phyloP scores from a whole-genome alignment of 1,139 yeast species.

The Zygosaccharomyces pseudobailii region DNA sequence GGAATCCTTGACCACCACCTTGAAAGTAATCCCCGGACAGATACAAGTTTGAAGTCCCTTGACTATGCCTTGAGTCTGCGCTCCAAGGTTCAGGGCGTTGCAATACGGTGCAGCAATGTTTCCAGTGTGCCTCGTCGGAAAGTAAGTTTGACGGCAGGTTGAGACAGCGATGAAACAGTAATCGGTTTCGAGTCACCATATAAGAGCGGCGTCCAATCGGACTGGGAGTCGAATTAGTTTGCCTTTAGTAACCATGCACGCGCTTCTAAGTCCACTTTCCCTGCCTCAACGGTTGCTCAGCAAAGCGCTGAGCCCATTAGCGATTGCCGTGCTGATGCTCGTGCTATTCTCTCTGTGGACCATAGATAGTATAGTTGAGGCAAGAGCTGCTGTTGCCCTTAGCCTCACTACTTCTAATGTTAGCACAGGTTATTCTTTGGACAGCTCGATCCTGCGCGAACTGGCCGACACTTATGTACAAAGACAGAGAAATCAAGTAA shows the following conservation, averaged over 20 bases:
- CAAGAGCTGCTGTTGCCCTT: slow-evolving; percentile 1
- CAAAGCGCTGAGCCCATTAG: slow-evolving; percentile 13
- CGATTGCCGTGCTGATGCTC: slow-evolving; percentile 9
- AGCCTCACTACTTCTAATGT: not conserved
- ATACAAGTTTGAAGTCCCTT: slow-evolving; percentile 13
- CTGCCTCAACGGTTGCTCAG: slow-evolving; percentile 13
- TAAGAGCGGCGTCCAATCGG: not conserved
- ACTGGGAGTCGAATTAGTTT: not conserved
- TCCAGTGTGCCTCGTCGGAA: slow-evolving; percentile 18
- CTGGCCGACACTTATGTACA: slow-evolving; percentile 3
- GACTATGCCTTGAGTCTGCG: not conserved
- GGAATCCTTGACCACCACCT: not conserved
- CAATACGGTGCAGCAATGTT: slow-evolving; percentile 9
- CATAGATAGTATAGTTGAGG: slow-evolving; percentile 6
- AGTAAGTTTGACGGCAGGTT: slow-evolving; percentile 9
- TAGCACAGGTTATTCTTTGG: not conserved
- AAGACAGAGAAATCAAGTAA: not conserved
- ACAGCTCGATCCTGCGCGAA: not conserved
- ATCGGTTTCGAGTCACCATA: not conserved
- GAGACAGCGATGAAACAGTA: slow-evolving; percentile 1
- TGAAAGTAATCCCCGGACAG: slow-evolving; percentile 13
- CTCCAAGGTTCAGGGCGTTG: slow-evolving; percentile 5
- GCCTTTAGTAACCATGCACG: not conserved
- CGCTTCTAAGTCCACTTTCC: slow-evolving; percentile 7
- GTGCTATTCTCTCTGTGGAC: slow-evolving; percentile 13